Evolutionary conservation across 2,329 filamentous ascomycete species (phyloP).

Genomic region (Verticillium nubilum): DNA sequence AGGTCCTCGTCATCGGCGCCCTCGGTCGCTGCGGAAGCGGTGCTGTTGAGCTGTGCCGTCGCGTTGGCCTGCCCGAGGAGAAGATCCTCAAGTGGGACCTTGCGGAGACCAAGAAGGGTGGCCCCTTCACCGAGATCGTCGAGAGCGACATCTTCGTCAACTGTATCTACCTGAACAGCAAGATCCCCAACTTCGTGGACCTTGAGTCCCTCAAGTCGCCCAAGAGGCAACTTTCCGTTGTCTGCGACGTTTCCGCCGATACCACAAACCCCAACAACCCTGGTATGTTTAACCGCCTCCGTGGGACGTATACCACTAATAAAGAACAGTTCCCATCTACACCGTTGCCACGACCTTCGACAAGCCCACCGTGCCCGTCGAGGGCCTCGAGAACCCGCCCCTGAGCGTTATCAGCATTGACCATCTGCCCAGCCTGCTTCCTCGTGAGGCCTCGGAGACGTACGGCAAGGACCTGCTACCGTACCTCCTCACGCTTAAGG

Average conservation of each 20-base stretch:
- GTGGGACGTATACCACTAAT: constrained; percentile 49
- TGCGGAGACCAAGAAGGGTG: constrained; percentile 66
- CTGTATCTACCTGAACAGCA: constrained; percentile 73
- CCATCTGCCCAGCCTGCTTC: constrained; percentile 76
- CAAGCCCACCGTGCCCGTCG: constrained; percentile 76
- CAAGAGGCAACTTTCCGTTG: constrained; percentile 68
- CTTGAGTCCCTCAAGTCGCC: constrained; percentile 60
- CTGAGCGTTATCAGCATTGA: constrained; percentile 84
- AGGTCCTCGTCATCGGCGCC: constrained; percentile 78
- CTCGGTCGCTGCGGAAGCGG: constrained; percentile 80
- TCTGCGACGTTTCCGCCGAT: constrained; percentile 62
- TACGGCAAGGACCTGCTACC: constrained; percentile 77
- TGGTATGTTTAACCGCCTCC: not conserved
- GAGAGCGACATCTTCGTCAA: constrained; percentile 76
- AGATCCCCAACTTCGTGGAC: constrained; percentile 68
- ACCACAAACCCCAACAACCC: not conserved
- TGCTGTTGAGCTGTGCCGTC: constrained; percentile 72
- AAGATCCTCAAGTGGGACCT: constrained; percentile 66
- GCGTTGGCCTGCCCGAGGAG: constrained; percentile 64
- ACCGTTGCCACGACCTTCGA: constrained; percentile 79
- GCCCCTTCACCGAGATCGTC: constrained; percentile 74
- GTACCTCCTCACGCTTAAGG: constrained; percentile 70
- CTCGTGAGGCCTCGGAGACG: constrained; percentile 79
- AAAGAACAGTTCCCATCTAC: constrained; percentile 75
- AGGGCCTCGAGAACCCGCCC: constrained; percentile 50